Evolutionary conservation across 345 rosid genomes (phyloP), one percentile per base, ranked within the genome.

Genomic region (thale cress (Arabidopsis thaliana)): DNA sequence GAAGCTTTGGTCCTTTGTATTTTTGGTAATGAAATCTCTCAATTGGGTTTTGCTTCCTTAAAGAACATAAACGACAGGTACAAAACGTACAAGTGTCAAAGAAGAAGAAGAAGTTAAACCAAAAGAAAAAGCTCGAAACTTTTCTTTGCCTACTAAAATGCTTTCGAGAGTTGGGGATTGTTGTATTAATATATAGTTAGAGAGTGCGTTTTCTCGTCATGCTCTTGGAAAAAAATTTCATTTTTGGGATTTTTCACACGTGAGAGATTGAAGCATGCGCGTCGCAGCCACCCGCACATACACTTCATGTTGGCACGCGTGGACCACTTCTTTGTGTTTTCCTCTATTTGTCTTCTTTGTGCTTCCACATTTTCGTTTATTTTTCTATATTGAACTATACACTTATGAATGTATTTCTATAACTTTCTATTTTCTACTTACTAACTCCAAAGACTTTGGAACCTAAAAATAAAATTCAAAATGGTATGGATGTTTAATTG

Each of bases 201-300:
- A 69, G 53, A 77, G 63, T 71, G 81, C 69, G 81, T 66, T 64
- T 64, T 48, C 67, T 77, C 80, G 67, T 77, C 76, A 71, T 65
- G 14, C 22, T 45, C 4, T 16, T 16, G 20, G 20, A 16, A 16
- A 16, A 16, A 16, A 16, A 16, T 16, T 16, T 16, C 20, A 62
- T 30, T 9, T 36, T 22, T 46, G 14, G 55, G 25, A 49, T 4
- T 36, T 57, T 82, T 79, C 88, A 67, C 91, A 85, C 89, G 92
- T 86, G 91, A 82, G 78, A 79, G 51, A 67, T 44, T 78, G 36
- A 14, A 65, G 88, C 89, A 85, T 87, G 89, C 88, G 79, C 82
- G 73, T 65, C 51, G 75, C 45, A 40, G 25, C 59, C 67, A 59
- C 74, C 67, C 68, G 48, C 79, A 73, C 83, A 73, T 38, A 64